Conservation (phyloP, 208 protist genomes). For the Trypanosoma avium region DNA sequence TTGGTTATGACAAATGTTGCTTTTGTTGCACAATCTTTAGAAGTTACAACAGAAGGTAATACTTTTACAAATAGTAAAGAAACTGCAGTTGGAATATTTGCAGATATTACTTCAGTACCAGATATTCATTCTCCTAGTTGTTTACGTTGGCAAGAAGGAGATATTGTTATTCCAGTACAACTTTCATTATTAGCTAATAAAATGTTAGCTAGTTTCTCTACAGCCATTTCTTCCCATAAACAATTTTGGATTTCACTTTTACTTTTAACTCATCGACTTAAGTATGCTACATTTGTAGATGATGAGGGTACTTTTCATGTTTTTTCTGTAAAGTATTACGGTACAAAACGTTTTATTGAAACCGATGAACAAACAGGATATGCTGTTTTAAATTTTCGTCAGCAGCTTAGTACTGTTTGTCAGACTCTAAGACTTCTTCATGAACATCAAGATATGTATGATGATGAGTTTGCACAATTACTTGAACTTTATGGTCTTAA, state of each 20-base stretch:
- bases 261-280: slow-evolving; percentile 32
- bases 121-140: slow-evolving; percentile 58
- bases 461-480: slow-evolving; percentile 50
- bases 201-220: slow-evolving; percentile 40
- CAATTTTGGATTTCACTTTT: slow-evolving; percentile 43
- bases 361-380: slow-evolving; percentile 58
- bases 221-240: slow-evolving; percentile 36
- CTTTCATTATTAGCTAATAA: slow-evolving; percentile 23
- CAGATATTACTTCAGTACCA: slow-evolving; percentile 67
- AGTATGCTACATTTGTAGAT: slow-evolving; percentile 58
- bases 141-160: slow-evolving; percentile 37
- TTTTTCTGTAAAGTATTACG: slow-evolving; percentile 65
- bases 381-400: slow-evolving; percentile 69
- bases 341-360: slow-evolving; percentile 64
- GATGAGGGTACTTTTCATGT: slow-evolving; percentile 74
- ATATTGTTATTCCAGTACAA: slow-evolving; percentile 39
- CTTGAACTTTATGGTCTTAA: slow-evolving; percentile 41
- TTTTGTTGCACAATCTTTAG: slow-evolving; percentile 44
- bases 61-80: slow-evolving; percentile 70
- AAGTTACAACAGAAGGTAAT: slow-evolving; percentile 73
- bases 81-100: slow-evolving; percentile 71
- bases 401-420: slow-evolving; percentile 58
- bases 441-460: slow-evolving; percentile 48
- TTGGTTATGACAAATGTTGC: slow-evolving; percentile 37
- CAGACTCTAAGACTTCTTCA: slow-evolving; percentile 59